These are phyloP conservation scores for Scheffersomyces lignosus DNA, from an alignment of 805 yeast species.

Conservation along the genomic window DNA sequence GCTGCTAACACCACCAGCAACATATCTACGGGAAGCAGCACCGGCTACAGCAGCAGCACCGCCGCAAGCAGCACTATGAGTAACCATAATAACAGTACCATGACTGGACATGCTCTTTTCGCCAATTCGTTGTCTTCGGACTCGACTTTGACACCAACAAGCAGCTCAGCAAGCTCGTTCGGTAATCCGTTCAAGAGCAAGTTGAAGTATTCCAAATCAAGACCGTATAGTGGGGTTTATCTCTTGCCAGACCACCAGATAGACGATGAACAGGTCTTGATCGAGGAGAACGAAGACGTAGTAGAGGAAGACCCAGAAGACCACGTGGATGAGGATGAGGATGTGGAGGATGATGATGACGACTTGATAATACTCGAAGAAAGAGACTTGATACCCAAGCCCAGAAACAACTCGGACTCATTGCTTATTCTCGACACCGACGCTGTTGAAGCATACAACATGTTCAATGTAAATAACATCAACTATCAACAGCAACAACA, in stretches of 20 bases:
- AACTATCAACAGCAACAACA: conserved; percentile 1
- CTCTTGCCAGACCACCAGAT: not conserved
- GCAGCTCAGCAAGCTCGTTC: not conserved
- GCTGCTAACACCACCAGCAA: not conserved
- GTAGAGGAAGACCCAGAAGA: conserved; percentile 17
- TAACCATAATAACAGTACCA: not conserved
- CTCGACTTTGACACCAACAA: not conserved
- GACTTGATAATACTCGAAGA: conserved; percentile 40
- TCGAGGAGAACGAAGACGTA: conserved; percentile 17
- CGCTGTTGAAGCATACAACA: conserved; percentile 42
- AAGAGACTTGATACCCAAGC: conserved; percentile 18
- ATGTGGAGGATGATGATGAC: conserved; percentile 27
- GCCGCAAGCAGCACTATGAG: no score
- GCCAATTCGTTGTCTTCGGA: not conserved
- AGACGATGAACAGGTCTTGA: conserved; percentile 4
- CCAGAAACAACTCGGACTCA: conserved; percentile 30
- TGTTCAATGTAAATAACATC: conserved; percentile 41
- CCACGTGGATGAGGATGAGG: conserved; percentile 15
- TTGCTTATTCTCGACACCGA: conserved; percentile 36
- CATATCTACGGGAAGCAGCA: no score
- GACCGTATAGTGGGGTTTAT: not conserved
- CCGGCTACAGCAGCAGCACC: no score
- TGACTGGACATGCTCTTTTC: not conserved
- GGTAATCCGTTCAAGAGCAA: not conserved
- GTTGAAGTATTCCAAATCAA: not conserved